Evolutionary conservation across 768 basidiomycete species (phyloP).

Genomic region (Astraeus odoratus): DNA sequence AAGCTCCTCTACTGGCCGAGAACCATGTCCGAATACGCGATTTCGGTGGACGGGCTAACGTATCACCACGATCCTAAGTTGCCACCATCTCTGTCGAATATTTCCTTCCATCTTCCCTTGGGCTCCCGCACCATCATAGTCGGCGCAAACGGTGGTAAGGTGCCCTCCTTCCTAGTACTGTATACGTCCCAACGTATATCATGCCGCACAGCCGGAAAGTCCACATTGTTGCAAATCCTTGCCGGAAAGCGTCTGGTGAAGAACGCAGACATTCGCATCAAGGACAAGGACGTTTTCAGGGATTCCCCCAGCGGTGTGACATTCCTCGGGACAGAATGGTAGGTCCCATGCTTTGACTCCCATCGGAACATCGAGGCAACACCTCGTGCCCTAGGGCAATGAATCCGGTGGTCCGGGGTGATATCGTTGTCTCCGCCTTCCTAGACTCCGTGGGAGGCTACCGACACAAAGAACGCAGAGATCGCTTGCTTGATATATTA

Average conservation of each 20-base stretch:
- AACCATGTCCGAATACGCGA: conserved; percentile 9
- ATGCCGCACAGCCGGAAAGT: conserved; percentile 69
- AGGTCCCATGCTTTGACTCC: conserved; percentile 17
- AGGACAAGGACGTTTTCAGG: conserved; percentile 84
- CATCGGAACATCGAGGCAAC: background rate
- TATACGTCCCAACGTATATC: conserved; percentile 1
- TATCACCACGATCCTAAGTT: conserved; percentile 43
- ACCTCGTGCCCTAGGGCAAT: conserved; percentile 59
- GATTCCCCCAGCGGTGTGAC: conserved; percentile 77
- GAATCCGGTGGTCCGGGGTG: conserved; percentile 93
- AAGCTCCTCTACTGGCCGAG: too few relatives aligned
- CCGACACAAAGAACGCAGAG: conserved; percentile 82
- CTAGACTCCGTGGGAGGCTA: conserved; percentile 98
- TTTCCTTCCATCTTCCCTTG: conserved; percentile 58
- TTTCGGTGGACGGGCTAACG: conserved; percentile 44
- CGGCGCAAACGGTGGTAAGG: conserved; percentile 89
- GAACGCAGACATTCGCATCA: conserved; percentile 57
- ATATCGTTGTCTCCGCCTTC: conserved; percentile 89
- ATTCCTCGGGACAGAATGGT: conserved; percentile 95
- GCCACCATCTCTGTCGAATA: conserved; percentile 51
- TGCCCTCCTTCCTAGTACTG: background rate
- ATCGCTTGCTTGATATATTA: conserved; percentile 80
- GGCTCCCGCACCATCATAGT: conserved; percentile 84
- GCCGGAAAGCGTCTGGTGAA: conserved; percentile 84
- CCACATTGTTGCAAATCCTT: conserved; percentile 89